These are phyloP conservation scores for Cyberlindnera veronae DNA, from an alignment of 805 yeast genomes.

Conservation along the genomic window DNA sequence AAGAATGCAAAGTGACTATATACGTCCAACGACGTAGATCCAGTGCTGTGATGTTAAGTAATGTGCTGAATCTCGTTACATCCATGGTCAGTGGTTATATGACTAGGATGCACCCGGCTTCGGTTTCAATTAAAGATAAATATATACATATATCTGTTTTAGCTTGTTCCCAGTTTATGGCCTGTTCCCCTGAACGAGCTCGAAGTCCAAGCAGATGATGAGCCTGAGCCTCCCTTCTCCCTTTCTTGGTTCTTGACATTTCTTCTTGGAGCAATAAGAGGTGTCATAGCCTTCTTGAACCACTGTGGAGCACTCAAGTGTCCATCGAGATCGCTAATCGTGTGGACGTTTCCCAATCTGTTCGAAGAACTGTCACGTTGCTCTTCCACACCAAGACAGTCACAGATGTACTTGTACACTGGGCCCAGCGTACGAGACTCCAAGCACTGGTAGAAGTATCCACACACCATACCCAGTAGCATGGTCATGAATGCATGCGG, in stretches of 20 bases:
- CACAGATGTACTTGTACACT: conserved; percentile 29
- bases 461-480: conserved; percentile 50
- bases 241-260: neutral
- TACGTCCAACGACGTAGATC: too few relatives aligned
- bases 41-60: too few relatives aligned
- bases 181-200: conserved; percentile 36
- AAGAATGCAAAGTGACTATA: neutral
- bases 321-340: conserved; percentile 41
- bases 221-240: conserved; percentile 12
- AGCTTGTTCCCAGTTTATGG: conserved; percentile 32
- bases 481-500: conserved; percentile 36
- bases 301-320: conserved; percentile 53
- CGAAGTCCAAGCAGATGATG: conserved; percentile 5
- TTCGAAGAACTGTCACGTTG: conserved; percentile 24
- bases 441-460: conserved; percentile 57
- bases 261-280: conserved; percentile 4
- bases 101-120: too few relatives aligned
- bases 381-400: conserved; percentile 21
- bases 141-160: neutral
- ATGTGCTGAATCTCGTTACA: too few relatives aligned
- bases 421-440: conserved; percentile 52
- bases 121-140: neutral
- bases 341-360: conserved; percentile 31
- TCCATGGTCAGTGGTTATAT: too few relatives aligned
- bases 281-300: conserved; percentile 32